Base-by-base conservation (phyloP, 768 basidiomycete species). In the Macrolepiota fuliginosa region DNA sequence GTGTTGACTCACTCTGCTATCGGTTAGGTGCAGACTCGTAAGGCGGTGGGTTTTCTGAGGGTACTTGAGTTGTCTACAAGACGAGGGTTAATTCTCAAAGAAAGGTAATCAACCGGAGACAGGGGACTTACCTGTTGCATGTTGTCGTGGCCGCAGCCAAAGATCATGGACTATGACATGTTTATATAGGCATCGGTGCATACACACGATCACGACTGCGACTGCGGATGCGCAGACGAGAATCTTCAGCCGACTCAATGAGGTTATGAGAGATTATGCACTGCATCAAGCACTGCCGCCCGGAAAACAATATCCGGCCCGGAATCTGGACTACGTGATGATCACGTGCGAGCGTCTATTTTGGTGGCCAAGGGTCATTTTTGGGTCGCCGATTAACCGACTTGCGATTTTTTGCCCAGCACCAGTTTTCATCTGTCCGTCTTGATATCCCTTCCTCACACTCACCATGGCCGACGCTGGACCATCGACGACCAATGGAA, bases 381-480 rank as follows among this genome's bases (percentile, higher is more conserved):
- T 61, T 46, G 35, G 53, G 51, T 47, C 25, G 49, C 24, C 57
- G 50, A 45, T 29, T 25, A 50, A 51, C 47, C 36, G 29, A 52
- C 49, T n/a, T 49, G 36, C 13, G 40, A 51, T 50, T 58, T 61
- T 61, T 61, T 51, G 27, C 15, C 39, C 9, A 52, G 29, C 56
- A 29, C 42, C 29, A 5, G 36, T 59, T 46, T 61, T 39, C 53
- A 59, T 52, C 63, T 45, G 51, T 63, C 56, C 58, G 56, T 58
- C 55, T 66, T 57, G 61, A 68, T 70, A 67, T 64, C 63, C 63
- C 64, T 36, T 57, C 54, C 62, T 19, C 25, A 45, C 42, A 50
- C 51, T 58, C 47, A 63, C 58, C 42, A 73, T 73, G 70, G 65
- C 66, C 29, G 64, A 66, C 60, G 71, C 72, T 56, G 71, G 71